Conservation (phyloP, 345 rosid species). For the Anacardium occidentale region DNA sequence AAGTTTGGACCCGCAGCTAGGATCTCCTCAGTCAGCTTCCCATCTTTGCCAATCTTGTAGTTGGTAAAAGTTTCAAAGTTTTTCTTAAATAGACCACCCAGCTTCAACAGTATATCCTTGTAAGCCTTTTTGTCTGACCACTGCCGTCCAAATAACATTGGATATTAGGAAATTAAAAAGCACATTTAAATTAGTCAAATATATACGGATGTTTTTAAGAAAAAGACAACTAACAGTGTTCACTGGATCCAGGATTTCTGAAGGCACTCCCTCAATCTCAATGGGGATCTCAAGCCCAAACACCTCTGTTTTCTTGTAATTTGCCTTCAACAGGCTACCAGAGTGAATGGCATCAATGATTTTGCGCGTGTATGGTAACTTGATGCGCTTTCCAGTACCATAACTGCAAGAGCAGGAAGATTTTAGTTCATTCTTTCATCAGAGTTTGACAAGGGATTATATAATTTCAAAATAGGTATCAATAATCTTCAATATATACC, state of each 20-base stretch:
- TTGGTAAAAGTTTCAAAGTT: slow-evolving; percentile 74
- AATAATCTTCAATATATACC: slow-evolving; percentile 39
- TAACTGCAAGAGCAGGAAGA: slow-evolving; percentile 43
- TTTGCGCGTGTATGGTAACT: slow-evolving; percentile 76
- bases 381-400: slow-evolving; percentile 80
- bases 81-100: slow-evolving; percentile 79
- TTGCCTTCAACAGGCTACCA: slow-evolving; percentile 64
- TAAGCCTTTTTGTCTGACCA: slow-evolving; percentile 85
- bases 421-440: neutral
- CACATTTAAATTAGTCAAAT: neutral
- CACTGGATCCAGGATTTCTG: slow-evolving; percentile 75
- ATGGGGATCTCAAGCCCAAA: slow-evolving; percentile 85
- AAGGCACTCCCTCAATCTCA: slow-evolving; percentile 75
- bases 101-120: slow-evolving; percentile 67
- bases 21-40: slow-evolving; percentile 74
- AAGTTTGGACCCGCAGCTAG: slow-evolving; percentile 78
- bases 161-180: neutral
- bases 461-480: neutral
- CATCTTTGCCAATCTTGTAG: slow-evolving; percentile 79
- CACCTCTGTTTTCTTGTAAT: slow-evolving; percentile 66
- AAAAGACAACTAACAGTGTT: slow-evolving; percentile 55
- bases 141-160: slow-evolving; percentile 34
- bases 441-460: neutral
- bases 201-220: neutral
- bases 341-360: slow-evolving; percentile 92